These are phyloP conservation scores for Hypomontagnella monticulosa DNA, from an alignment of 495 filamentous ascomycete genomes.

Conservation along the genomic window DNA sequence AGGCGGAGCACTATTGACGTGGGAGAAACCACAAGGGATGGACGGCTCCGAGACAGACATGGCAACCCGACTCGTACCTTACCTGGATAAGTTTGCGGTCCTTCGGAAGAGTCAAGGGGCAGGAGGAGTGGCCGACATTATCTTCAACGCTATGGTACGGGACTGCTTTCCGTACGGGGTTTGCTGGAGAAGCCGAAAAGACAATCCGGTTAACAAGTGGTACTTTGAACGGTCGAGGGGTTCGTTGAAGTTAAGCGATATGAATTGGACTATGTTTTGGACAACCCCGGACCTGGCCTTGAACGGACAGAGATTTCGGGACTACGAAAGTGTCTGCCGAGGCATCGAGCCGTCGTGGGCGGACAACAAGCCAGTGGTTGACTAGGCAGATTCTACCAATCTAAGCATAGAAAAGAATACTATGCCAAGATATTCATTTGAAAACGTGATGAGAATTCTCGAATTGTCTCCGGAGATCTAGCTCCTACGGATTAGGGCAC, in stretches of 20 bases:
- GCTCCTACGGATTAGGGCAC: too few species aligned
- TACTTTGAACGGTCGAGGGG: constrained; percentile 92
- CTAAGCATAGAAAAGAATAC: neutral
- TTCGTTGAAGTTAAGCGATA: constrained; percentile 78
- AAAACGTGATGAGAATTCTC: too few species aligned
- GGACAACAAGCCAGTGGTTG: constrained; percentile 70
- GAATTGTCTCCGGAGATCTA: too few species aligned
- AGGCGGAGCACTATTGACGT: constrained; percentile 92
- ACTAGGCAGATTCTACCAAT: constrained; percentile 50
- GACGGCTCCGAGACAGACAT: constrained; percentile 61
- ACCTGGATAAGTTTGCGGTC: constrained; percentile 98
- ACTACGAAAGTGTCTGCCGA: constrained; percentile 86
- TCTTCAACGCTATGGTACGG: constrained; percentile 95
- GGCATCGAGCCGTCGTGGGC: constrained; percentile 85
- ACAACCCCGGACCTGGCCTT: constrained; percentile 71
- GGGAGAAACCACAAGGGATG: constrained; percentile 79
- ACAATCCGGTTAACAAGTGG: constrained; percentile 92
- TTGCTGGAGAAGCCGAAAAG: constrained; percentile 80
- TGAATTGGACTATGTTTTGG: constrained; percentile 98
- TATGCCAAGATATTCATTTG: too few species aligned
- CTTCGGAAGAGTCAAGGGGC: constrained; percentile 87
- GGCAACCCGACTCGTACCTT: constrained; percentile 77
- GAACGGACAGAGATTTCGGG: constrained; percentile 67
- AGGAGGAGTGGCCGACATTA: constrained; percentile 91
- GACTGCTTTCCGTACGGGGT: constrained; percentile 84